phyloP scores from a whole-genome alignment of 2,329 filamentous ascomycete species.

The Phialophora expanda region DNA sequence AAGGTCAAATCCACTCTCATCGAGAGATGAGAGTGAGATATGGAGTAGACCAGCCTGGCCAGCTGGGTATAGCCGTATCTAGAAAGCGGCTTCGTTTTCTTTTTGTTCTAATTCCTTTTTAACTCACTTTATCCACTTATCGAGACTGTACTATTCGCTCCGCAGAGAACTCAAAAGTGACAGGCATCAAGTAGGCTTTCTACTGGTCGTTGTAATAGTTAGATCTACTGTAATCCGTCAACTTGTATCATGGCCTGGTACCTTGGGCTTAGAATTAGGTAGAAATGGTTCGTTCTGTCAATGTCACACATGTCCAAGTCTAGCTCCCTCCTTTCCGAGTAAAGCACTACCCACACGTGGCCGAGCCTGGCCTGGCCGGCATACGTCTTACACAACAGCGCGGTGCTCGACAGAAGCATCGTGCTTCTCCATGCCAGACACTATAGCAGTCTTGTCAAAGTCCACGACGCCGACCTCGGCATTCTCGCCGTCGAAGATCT shows the following conservation, averaged over 20 bases:
- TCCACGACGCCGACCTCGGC: constrained; percentile 61
- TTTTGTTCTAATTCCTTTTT: not conserved
- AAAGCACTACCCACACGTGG: not conserved
- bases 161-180: not conserved
- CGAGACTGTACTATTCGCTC: not conserved
- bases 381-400: constrained; percentile 6
- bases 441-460: constrained; percentile 44
- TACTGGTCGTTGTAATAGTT: not conserved
- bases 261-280: not conserved
- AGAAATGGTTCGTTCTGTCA: not conserved
- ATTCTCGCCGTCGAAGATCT: constrained; percentile 71
- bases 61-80: not conserved
- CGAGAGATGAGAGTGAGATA: not conserved
- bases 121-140: too few relatives aligned
- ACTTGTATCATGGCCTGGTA: not conserved
- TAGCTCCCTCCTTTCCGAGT: not conserved
- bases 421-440: constrained; percentile 21
- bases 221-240: not conserved
- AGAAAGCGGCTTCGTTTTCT: not conserved
- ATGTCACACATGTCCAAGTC: too few relatives aligned
- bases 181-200: not conserved
- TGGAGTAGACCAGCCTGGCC: not conserved
- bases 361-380: not conserved
- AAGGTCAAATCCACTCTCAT: not conserved
- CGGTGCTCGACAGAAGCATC: constrained; percentile 30